Evolutionary conservation across 2,329 filamentous ascomycete genomes (phyloP), one percentile per base, ranked within the genome.

Genomic region (Westerdykella ornata): DNA sequence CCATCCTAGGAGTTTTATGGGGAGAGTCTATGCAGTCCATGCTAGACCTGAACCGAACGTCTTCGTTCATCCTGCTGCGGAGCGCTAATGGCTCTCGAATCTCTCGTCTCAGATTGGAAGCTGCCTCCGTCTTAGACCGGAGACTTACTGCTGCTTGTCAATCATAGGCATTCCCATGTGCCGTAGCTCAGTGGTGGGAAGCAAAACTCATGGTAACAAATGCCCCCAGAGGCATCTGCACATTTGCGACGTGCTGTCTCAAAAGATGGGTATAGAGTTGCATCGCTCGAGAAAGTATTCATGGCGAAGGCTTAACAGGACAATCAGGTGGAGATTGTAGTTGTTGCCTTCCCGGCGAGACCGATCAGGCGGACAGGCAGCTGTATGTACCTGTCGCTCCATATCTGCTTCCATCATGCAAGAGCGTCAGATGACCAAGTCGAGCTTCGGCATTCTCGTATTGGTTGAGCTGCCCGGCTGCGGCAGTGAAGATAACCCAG

Each of bases 381-480:
- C 42, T 35, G 28, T 4, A 49, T 47, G 45, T 44, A 35, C 37
- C 46, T 34, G 37, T 46, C 22, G 51, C 38, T 51, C 46, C 45
- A 47, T 45, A 34, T 37, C 42, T 26, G 47, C 48, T 55, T 46
- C 46, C 49, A 41, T 45, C 51, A 49, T 53, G 44, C 43, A 43
- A 35, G 46, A 34, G 42, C 19, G 49, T 60, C 61, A 62, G 53
- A 62, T 65, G 60, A 65, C 51, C 47, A 31, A 34, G 35, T 17
- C 37, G 22, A 18, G 19, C 28, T 39, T 45, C 30, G 13, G 38
- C 39, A 14, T 18, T 28, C 45, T 46, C 52, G 45, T n/a, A 49
- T 51, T 54, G 43, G 44, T 38, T 35, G 33, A 40, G 39, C 22
- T 44, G 19, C 36, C 38, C n/a, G n/a, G 42, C 41, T 38, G 34